Percentiles rank a stretch among this genome's conserved stretches.
These are phyloP conservation scores for Aureobasidium lini DNA, from an alignment of 2,329 filamentous ascomycete genomes.

Conservation along the genomic window DNA sequence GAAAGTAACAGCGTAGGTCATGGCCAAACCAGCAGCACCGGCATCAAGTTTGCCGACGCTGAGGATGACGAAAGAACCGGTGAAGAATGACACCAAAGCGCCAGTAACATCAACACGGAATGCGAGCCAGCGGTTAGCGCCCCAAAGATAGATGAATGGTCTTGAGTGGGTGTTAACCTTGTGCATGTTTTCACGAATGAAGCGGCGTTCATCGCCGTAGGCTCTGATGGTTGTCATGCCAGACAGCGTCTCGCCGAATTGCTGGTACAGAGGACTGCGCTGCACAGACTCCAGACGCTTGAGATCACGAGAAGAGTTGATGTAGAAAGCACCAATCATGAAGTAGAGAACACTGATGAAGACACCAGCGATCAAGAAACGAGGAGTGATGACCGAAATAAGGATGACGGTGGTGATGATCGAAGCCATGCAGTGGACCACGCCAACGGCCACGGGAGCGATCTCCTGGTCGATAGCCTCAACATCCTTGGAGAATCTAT, in stretches of 20 bases:
- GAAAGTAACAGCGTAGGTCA: slow-evolving; percentile 94
- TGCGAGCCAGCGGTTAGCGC: slow-evolving; percentile 90
- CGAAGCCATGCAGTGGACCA: slow-evolving; percentile 57
- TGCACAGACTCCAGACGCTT: slow-evolving; percentile 93
- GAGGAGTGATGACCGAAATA: slow-evolving; percentile 82
- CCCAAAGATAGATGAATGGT: slow-evolving; percentile 95
- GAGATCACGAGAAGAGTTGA: slow-evolving; percentile 86
- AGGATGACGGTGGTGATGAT: slow-evolving; percentile 80
- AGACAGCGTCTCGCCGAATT: slow-evolving; percentile 90
- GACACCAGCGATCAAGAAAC: slow-evolving; percentile 76
- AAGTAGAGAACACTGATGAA: slow-evolving; percentile 82
- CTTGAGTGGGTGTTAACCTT: slow-evolving; percentile 87
- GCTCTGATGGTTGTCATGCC: slow-evolving; percentile 96
- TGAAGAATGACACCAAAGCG: slow-evolving; percentile 86
- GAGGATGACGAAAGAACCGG: slow-evolving; percentile 80
- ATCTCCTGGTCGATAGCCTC: slow-evolving; percentile 95
- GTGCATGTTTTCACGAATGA: slow-evolving; percentile 81
- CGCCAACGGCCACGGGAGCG: slow-evolving; percentile 77
- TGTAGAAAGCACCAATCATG: slow-evolving; percentile 77
- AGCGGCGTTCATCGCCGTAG: slow-evolving; percentile 87
- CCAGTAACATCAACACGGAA: slow-evolving; percentile 87
- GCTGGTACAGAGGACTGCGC: slow-evolving; percentile 90
- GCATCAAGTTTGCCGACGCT: slow-evolving; percentile 79
- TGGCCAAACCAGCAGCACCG: slow-evolving; percentile 83
- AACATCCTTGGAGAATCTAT: slow-evolving; percentile 95